Evolutionary conservation across 441 rosid species (phyloP).

Genomic region (Biscutella auriculata): DNA sequence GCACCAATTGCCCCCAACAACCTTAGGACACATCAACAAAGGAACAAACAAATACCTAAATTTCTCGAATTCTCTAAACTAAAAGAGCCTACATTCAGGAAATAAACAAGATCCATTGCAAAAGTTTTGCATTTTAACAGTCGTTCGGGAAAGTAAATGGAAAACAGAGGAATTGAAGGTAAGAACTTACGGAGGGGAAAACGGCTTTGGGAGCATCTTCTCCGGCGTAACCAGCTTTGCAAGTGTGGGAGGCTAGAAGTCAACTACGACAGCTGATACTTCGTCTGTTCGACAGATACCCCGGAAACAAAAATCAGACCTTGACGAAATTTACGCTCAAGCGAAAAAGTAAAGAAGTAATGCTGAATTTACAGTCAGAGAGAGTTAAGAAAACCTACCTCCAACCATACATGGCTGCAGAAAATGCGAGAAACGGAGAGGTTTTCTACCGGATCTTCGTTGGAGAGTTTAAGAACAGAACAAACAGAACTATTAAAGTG

Average conservation of each 20-base stretch:
- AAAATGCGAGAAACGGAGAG: not conserved
- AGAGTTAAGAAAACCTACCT: slow-evolving; percentile 30
- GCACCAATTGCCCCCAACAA: too few relatives aligned
- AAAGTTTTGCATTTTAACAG: too few relatives aligned
- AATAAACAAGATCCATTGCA: too few relatives aligned
- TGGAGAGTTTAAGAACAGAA: not conserved
- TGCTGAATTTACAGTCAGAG: not conserved
- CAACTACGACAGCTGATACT: slow-evolving; percentile 94
- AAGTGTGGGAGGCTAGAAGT: slow-evolving; percentile 92
- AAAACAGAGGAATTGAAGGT: too few relatives aligned
- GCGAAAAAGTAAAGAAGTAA: not conserved
- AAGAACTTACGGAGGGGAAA: slow-evolving; percentile 78
- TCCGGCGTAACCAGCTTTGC: slow-evolving; percentile 99
- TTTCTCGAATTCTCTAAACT: too few relatives aligned
- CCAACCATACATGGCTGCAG: slow-evolving; percentile 67
- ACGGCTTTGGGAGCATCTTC: slow-evolving; percentile 99
- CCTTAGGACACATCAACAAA: too few relatives aligned
- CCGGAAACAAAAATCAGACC: too few relatives aligned
- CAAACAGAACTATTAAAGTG: not conserved
- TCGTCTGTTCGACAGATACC: too few relatives aligned
- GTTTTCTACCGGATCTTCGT: not conserved
- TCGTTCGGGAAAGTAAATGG: too few relatives aligned
- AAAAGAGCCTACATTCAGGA: too few relatives aligned
- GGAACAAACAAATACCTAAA: too few relatives aligned
- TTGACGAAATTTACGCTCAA: not conserved